phyloP scores from a whole-genome alignment of 495 filamentous ascomycete genomes.

The Podospora anserina region DNA sequence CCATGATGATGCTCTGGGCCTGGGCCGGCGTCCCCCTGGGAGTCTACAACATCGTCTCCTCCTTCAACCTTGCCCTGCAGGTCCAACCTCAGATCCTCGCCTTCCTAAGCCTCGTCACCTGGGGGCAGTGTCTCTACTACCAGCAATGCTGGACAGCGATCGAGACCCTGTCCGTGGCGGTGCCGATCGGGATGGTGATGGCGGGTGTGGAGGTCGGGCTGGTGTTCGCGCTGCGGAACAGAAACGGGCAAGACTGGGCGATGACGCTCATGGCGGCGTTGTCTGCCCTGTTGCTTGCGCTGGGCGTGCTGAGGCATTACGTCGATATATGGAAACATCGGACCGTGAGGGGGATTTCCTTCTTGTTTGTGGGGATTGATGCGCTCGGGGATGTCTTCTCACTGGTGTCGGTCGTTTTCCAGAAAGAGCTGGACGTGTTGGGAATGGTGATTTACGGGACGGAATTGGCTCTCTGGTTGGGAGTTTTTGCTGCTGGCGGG shows the following conservation, averaged over 20 bases:
- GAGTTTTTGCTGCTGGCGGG: slow-evolving; percentile 58
- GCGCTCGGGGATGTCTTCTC: slow-evolving; percentile 62
- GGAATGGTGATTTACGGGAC: slow-evolving; percentile 61
- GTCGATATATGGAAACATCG: slow-evolving; percentile 36
- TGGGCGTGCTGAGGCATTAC: slow-evolving; percentile 41
- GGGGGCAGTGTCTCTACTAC: slow-evolving; percentile 64
- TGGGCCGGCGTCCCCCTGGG: slow-evolving; percentile 61
- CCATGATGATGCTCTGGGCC: slow-evolving; percentile 69
- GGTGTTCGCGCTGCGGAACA: neutral
- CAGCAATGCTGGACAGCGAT: slow-evolving; percentile 22
- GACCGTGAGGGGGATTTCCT: slow-evolving; percentile 62
- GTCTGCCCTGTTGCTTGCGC: slow-evolving; percentile 54
- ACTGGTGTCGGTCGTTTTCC: slow-evolving; percentile 59
- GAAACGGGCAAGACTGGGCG: slow-evolving; percentile 45
- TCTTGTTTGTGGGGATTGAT: slow-evolving; percentile 64
- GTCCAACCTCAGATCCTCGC: slow-evolving; percentile 64
- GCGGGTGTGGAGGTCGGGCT: neutral
- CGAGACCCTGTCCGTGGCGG: neutral
- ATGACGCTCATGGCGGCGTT: slow-evolving; percentile 58
- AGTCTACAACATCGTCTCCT: slow-evolving; percentile 60
- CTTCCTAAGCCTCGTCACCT: slow-evolving; percentile 58
- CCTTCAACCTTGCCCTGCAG: slow-evolving; percentile 58
- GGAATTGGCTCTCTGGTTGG: slow-evolving; percentile 60
- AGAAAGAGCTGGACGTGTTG: slow-evolving; percentile 50
- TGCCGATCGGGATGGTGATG: neutral